A percentile compares a stretch with the other conserved stretches of the same genome.
Conservation (phyloP, 2,329 filamentous ascomycete genomes). For the Rachicladosporium sp. region DNA sequence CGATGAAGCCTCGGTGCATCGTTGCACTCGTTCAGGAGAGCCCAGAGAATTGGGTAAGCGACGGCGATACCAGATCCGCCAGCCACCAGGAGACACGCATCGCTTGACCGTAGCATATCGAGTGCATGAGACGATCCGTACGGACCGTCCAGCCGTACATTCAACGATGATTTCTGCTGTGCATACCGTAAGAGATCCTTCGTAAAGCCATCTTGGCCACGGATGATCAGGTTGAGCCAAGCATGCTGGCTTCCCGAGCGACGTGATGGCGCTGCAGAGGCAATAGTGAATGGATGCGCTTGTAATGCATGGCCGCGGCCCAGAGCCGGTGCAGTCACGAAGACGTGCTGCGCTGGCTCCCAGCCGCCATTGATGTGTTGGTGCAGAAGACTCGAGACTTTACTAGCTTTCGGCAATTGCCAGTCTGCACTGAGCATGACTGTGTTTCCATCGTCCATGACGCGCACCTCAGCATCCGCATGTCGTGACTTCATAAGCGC, state of each 20-base stretch:
- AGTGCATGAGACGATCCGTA: constrained; percentile 49
- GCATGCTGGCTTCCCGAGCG: constrained; percentile 28
- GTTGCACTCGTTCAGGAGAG: constrained; percentile 35
- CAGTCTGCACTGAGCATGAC: constrained; percentile 37
- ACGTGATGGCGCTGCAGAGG: constrained; percentile 41
- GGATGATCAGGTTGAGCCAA: constrained; percentile 46
- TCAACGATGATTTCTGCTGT: constrained; percentile 29
- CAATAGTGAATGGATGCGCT: constrained; percentile 56
- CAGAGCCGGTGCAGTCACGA: constrained; percentile 46
- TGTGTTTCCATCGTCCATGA: constrained; percentile 47
- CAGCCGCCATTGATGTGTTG: constrained; percentile 35
- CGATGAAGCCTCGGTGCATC: constrained; percentile 28
- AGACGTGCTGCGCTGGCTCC: constrained; percentile 51
- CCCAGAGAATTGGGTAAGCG: constrained; percentile 47
- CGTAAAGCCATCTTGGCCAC: constrained; percentile 49
- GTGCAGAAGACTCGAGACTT: constrained; percentile 10
- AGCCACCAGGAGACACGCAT: constrained; percentile 44
- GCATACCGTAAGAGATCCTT: constrained; percentile 42
- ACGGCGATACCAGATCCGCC: constrained; percentile 56
- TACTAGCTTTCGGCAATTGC: constrained; percentile 17
- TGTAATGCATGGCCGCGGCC: constrained; percentile 43
- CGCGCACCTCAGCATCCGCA: constrained; percentile 36
- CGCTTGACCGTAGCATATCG: constrained; percentile 37
- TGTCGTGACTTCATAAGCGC: constrained; percentile 39
- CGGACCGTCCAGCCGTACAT: constrained; percentile 49